Base-by-base conservation (phyloP, 2,329 filamentous ascomycete species). In the Epichloe festucae region DNA sequence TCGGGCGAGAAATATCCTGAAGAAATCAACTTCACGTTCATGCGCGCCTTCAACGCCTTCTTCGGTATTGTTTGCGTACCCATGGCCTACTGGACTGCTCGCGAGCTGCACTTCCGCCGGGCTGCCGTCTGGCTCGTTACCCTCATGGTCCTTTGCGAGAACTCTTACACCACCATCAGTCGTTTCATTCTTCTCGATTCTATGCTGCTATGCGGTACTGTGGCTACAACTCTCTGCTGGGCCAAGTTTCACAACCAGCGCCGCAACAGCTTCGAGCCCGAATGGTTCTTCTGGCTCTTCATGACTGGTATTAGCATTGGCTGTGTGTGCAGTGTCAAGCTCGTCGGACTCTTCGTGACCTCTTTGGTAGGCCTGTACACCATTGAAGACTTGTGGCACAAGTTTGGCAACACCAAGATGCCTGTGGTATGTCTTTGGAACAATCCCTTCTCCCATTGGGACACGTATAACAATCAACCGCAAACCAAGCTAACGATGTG, bases 161-260 rank as follows among this genome's bases (percentile, higher is more conserved):
- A 98, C 75, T 97, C 93, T 49, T 98, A 97, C 73, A 95, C 93
- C 47, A 97, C 94, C 35, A 98, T 98, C 70, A 96, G 90, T 71
- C 83, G 93, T 55, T 98, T 98, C 67, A 97, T 98, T 62, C 83
- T 98, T 23, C 82, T 98, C 62, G 93, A 98, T 70, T 27, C 23
- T 8, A 27, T 27, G 23, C 23, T 27, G 23, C 79, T 98, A 40
- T 97, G 90, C 73, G 96, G 95, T 65, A 98, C 94, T n/a, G 93
- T 97, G 60, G 90, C 89, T 15, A 98, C 93, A 5, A 87, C 94
- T 56, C 82, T 97, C 62, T 97, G 91, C 78, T 98, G 91, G 89
- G 84, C 89, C 63, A 93, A 89, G 67, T 97, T 98, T 71, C 93
- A 98, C 70, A 84, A 85, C 63, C 80, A 93, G 60, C 88, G 89